Evolutionary conservation across 495 filamentous ascomycete species (phyloP).

Genomic region (Daldinia bambusicola): DNA sequence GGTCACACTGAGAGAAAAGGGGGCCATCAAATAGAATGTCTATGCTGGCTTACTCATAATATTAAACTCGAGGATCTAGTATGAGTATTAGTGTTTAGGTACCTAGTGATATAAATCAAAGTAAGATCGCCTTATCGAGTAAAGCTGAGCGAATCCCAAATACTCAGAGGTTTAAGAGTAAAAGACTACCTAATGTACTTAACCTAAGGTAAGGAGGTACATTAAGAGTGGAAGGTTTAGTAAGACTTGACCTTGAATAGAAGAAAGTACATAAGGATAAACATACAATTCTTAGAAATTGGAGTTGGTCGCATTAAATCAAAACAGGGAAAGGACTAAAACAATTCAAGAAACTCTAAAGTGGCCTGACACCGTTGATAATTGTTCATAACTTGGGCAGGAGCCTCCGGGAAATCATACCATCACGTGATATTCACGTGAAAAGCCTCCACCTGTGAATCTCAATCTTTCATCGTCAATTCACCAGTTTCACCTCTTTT

Average conservation of each 20-base stretch:
- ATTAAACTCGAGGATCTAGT: too few species aligned
- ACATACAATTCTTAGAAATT: background rate
- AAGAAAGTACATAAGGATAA: too few species aligned
- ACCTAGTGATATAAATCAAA: background rate
- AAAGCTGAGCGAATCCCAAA: background rate
- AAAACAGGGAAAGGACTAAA: background rate
- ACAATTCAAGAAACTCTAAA: background rate
- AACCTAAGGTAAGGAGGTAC: background rate
- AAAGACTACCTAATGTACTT: background rate
- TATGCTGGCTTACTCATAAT: too few species aligned
- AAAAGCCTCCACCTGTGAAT: conserved; percentile 37
- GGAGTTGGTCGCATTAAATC: background rate
- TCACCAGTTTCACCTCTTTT: conserved; percentile 22
- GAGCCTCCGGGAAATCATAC: conserved; percentile 23
- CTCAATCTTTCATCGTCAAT: conserved; percentile 33
- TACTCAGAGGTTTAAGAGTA: background rate
- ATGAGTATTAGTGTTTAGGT: too few species aligned
- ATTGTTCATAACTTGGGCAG: conserved; percentile 1
- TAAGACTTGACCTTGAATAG: background rate
- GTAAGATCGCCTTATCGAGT: background rate
- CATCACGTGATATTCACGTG: conserved; percentile 47
- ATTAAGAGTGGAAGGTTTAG: too few species aligned
- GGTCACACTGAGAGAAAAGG: conserved; percentile 68
- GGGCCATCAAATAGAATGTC: conserved; percentile 69
- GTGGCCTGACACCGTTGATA: conserved; percentile 6